Evolutionary conservation across 2,329 filamentous ascomycete species (phyloP), one percentile per base, ranked within the genome.

Genomic region (Ophidiomyces ophidiicola): DNA sequence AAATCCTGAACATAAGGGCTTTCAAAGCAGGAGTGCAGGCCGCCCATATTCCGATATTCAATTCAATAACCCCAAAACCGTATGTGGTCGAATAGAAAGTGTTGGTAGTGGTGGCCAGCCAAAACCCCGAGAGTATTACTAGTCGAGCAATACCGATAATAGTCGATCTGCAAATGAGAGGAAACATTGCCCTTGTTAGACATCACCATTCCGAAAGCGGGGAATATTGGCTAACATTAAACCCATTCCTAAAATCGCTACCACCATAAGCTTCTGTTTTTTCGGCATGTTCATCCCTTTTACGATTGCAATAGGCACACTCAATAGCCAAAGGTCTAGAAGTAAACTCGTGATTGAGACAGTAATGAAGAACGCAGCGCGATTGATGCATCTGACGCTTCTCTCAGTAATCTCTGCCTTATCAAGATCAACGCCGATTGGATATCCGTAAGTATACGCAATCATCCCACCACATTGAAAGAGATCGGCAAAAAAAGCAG

Each of bases 391-490:
- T 14, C 33, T 15, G 23, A 36, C 8, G 42, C 30, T 11, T 23
- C 19, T 10, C 17, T 29, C n/a, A n/a, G n/a, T n/a, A n/a, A n/a
- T n/a, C n/a, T n/a, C n/a, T n/a, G n/a, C n/a, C n/a, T n/a, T n/a
- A n/a, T n/a, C n/a, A 18, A 30, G 5, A 7, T 39, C 35, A 17
- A 42, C 11, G 10, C 8, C 25, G 5, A 15, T 5, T 6, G 36
- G 20, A 19, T 28, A 40, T 4, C 59, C 45, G 55, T 61, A 66
- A 32, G 53, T 53, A 20, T 48, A 50, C 4, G 51, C 46, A 20
- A 65, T 46, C 0, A 62, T 62, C 6, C 49, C 50, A 42, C 62
- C 51, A 41, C 62, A 66, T 37, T 68, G 62, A 33, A 68, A 61
- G 1, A 64, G 30, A 5, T 56, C 56, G 1, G 53, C 54, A 28